Evolutionary conservation across 441 rosid genomes (phyloP), one percentile per base, ranked within the genome.

Genomic region (Iberis amara): DNA sequence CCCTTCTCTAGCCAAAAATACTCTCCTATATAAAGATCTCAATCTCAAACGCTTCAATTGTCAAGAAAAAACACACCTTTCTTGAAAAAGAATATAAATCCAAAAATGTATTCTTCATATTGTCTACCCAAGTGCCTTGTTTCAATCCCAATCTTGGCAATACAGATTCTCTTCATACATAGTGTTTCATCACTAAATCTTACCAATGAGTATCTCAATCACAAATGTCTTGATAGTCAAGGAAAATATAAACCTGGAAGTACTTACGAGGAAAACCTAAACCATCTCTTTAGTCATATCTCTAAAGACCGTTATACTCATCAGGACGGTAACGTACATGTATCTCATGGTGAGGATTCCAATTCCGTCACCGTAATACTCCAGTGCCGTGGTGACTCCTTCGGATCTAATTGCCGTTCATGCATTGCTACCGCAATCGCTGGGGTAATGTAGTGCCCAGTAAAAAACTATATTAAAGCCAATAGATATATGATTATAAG

Each of bases 361-460:
- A 11, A 26, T 44, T 26, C 8, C 1, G 33, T 44, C 15, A 24
- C 48, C 10, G 9, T 26, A 31, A 44, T 26, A 24, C 27, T 44
- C 27, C 48, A 44, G 11, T 44, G 48, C 11, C 48, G 48, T 8
- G 48, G 48, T 24, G 48, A 44, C 15, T 44, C 48, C 10, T 44
- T n/a, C 3, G 32, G 48, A 1, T 7, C 48, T 0, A 24, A 11
- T n/a, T 44, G 48, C 5, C 15, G 32, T 24, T 44, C 48, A 1
- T 44, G 33, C 2, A 8, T 13, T 26, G 33, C 48, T 5, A 26
- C 15, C 8, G 48, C 33, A 4, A 12, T 10, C 15, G 4, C 8
- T 2, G 32, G 10, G 32, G 48, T 43, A 10, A 43, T 24, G 14
- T 43, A n/a, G n/a, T n/a, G 21, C 21, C 21, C 21, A 1, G 21